These are phyloP conservation scores for Phaeosphaeria sp. DNA, from an alignment of 2,329 filamentous ascomycete genomes.

Conservation along the genomic window DNA sequence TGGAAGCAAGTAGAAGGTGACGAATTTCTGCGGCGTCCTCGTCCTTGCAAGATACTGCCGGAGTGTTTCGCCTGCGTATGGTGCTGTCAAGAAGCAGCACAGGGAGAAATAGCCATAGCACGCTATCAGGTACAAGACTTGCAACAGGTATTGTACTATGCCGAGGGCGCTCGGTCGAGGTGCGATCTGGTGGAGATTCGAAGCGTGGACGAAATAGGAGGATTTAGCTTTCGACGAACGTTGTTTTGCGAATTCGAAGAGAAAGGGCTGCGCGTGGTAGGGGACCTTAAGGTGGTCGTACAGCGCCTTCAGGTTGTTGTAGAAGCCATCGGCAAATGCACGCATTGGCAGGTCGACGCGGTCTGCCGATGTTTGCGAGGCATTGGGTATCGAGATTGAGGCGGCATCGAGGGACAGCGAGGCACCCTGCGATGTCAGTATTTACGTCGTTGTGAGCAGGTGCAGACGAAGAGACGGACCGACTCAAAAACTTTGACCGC, in stretches of 20 bases:
- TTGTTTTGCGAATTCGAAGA: slow-evolving; percentile 58
- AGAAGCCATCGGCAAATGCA: slow-evolving; percentile 60
- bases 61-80: slow-evolving; percentile 54
- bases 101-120: slow-evolving; percentile 63
- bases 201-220: slow-evolving; percentile 61
- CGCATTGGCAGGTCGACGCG: slow-evolving; percentile 61
- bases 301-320: slow-evolving; percentile 62
- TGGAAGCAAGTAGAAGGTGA: slow-evolving; percentile 60
- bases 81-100: slow-evolving; percentile 58
- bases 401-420: slow-evolving; percentile 55
- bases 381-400: slow-evolving; percentile 48
- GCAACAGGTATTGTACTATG: slow-evolving; percentile 50
- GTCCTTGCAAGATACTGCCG: slow-evolving; percentile 60
- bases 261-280: slow-evolving; percentile 59
- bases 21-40: slow-evolving; percentile 56
- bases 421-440: slow-evolving; percentile 44
- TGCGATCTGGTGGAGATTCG: slow-evolving; percentile 60
- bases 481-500: slow-evolving; percentile 55
- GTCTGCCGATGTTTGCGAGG: slow-evolving; percentile 27
- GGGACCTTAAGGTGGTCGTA: slow-evolving; percentile 61
- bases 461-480: slow-evolving; percentile 34
- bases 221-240: slow-evolving; percentile 9
- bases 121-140: slow-evolving; percentile 54
- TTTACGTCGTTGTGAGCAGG: neutral
- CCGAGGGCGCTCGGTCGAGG: slow-evolving; percentile 48